Evolutionary conservation across 352 stramenopile species (phyloP).

Genomic region (Discostella stelligera): DNA sequence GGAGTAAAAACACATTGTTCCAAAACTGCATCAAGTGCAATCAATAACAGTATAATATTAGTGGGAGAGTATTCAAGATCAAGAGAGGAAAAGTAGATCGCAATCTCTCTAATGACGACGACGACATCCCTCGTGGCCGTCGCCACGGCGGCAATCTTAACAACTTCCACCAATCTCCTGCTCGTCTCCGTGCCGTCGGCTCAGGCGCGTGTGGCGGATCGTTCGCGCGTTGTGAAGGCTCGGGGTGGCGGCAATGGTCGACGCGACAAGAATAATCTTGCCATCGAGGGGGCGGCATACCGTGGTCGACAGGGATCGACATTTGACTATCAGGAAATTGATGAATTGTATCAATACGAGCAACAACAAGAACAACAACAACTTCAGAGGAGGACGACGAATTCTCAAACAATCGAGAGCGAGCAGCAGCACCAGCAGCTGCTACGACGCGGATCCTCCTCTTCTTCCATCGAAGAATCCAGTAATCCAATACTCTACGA

Average conservation of each 20-base stretch:
- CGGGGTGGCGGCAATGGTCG: conserved; percentile 25
- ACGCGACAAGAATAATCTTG: conserved; percentile 62
- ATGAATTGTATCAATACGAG: conserved; percentile 24
- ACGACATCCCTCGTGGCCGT: neutral
- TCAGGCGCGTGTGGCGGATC: conserved; percentile 65
- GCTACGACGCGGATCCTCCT: conserved; percentile 25
- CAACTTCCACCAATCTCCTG: neutral
- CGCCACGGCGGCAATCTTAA: neutral
- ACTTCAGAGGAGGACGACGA: neutral
- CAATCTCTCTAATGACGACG: neutral
- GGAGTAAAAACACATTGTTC: too few species aligned
- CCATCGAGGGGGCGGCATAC: conserved; percentile 75
- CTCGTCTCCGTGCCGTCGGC: neutral
- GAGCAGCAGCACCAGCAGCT: conserved; percentile 14
- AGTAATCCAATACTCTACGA: conserved; percentile 18
- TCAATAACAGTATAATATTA: neutral
- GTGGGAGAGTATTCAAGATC: neutral
- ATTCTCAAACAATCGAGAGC: conserved; percentile 2
- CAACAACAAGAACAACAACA: neutral
- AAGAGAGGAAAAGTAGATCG: neutral
- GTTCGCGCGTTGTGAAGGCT: conserved; percentile 70
- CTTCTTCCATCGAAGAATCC: conserved; percentile 6
- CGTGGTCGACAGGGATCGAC: conserved; percentile 29
- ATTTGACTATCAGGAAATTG: neutral
- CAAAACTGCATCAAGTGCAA: too few species aligned